Percentiles rank a stretch among this genome's conserved stretches.
phyloP scores from a whole-genome alignment of 352 stramenopile genomes.

The Phytophthora aleatoria region DNA sequence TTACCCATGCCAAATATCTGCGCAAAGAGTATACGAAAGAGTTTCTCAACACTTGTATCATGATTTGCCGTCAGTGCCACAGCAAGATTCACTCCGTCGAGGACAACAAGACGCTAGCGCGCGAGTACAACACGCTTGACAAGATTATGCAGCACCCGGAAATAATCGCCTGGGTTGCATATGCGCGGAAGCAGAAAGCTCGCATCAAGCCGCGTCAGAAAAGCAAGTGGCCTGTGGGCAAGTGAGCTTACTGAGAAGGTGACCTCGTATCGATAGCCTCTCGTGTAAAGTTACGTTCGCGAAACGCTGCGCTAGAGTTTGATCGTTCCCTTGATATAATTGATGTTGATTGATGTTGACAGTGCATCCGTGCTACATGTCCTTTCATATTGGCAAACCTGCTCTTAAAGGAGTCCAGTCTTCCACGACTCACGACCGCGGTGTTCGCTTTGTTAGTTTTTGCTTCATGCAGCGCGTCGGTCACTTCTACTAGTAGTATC shows the following conservation, averaged over 20 bases:
- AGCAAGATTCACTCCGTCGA: slow-evolving; percentile 91
- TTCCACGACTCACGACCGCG: too few species aligned
- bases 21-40: slow-evolving; percentile 80
- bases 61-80: slow-evolving; percentile 94
- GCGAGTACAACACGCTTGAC: slow-evolving; percentile 92
- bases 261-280: neutral
- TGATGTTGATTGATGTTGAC: too few species aligned
- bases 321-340: too few species aligned
- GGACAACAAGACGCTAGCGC: slow-evolving; percentile 90
- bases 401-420: too few species aligned
- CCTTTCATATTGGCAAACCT: too few species aligned
- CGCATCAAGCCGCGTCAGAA: slow-evolving; percentile 64
- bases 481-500: too few species aligned
- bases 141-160: slow-evolving; percentile 90
- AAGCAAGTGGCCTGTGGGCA: slow-evolving; percentile 57
- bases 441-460: too few species aligned
- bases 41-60: slow-evolving; percentile 85
- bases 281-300: too few species aligned
- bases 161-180: slow-evolving; percentile 90
- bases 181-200: slow-evolving; percentile 90
- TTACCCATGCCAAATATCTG: slow-evolving; percentile 77
- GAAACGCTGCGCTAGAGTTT: too few species aligned
- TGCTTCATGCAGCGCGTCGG: too few species aligned
- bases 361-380: too few species aligned
- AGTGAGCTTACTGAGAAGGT: slow-evolving; percentile 19